Percentiles rank a stretch among this genome's conserved stretches.
phyloP scores from a whole-genome alignment of 2,329 filamentous ascomycete species.

The Aspergillus cejpii region DNA sequence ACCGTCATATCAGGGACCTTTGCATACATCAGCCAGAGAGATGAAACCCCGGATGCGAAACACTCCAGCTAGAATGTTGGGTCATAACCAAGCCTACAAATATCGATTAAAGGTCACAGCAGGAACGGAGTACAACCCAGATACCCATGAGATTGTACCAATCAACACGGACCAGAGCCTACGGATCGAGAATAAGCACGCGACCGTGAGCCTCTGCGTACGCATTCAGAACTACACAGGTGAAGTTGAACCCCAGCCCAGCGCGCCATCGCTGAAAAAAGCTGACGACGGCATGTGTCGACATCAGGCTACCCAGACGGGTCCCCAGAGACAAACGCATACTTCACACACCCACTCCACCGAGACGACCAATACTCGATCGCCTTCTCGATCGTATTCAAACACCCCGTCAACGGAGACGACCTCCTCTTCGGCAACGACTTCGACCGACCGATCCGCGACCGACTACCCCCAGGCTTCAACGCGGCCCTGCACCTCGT shows the following conservation, averaged over 20 bases:
- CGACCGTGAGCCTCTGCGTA: slow-evolving; percentile 64
- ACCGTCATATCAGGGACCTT: neutral
- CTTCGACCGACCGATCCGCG: slow-evolving; percentile 83
- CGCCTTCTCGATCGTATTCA: slow-evolving; percentile 69
- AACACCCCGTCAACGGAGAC: slow-evolving; percentile 56
- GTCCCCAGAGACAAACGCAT: slow-evolving; percentile 64
- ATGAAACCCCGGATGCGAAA: too few species aligned
- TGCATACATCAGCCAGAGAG: too few species aligned
- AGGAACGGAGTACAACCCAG: slow-evolving; percentile 65
- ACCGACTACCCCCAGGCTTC: slow-evolving; percentile 80
- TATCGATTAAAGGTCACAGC: slow-evolving; percentile 79
- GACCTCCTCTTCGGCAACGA: slow-evolving; percentile 92
- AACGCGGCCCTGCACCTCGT: slow-evolving; percentile 76
- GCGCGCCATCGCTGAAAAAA: neutral
- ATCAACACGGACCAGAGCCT: slow-evolving; percentile 65
- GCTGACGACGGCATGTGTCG: neutral
- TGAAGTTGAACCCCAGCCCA: slow-evolving; percentile 13
- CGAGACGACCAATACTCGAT: slow-evolving; percentile 77
- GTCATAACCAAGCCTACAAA: slow-evolving; percentile 8
- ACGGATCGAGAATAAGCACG: slow-evolving; percentile 56
- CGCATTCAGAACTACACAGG: slow-evolving; percentile 60
- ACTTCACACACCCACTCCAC: slow-evolving; percentile 69
- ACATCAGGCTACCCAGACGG: slow-evolving; percentile 59
- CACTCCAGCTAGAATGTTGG: neutral
- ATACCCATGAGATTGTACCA: slow-evolving; percentile 64